Base-by-base conservation (phyloP, 306 rosid genomes). In the Glycyrrhiza uralensis region DNA sequence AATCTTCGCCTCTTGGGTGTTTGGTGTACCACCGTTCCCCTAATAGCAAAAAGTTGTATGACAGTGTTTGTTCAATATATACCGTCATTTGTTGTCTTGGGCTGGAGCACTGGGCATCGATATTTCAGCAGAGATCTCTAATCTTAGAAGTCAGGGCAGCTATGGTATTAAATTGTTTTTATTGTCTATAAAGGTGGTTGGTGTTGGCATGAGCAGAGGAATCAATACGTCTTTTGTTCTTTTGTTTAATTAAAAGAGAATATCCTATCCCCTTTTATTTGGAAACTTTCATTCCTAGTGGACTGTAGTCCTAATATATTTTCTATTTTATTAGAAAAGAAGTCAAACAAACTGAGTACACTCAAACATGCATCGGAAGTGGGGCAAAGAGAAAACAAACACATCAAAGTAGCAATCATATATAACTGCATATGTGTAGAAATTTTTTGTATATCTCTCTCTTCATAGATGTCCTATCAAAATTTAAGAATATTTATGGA, bases 401-500 rank as follows among this genome's bases (percentile, higher is more conserved):
- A 22, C 15, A 52, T n/a, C 63, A 44, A 39, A 33, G 36, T 4
- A 61, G 45, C 59, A 60, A 73, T 23, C 64, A 23, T 39, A 47
- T 67, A 10, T 6, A 28, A 65, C 15, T 15, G 62, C 45, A 55
- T 42, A 46, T 29, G 41, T 47, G 58, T 42, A 61, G 67, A 80
- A 32, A 17, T 3, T 8, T 26, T 30, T 4, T 7, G 39, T 57
- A 7, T 58, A n/a, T 13, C 17, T 29, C 41, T 32, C 23, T 57
- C 66, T 8, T 58, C 9, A 15, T 10, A 38, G 2, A 36, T 11
- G 1, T 10, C 13, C 32, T 23, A 4, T 23, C 35, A 24, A 65
- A 65, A 14, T 44, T 44, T 4, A 39, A 26, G 39, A 44, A 44
- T 26, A 35, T 66, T 17, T 0, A 42, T 15, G 52, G 28, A 28